A percentile compares a stretch with the other conserved stretches of the same genome.
Conservation (phyloP, 2,329 filamentous ascomycete species). For the Grosmannia serpens region DNA sequence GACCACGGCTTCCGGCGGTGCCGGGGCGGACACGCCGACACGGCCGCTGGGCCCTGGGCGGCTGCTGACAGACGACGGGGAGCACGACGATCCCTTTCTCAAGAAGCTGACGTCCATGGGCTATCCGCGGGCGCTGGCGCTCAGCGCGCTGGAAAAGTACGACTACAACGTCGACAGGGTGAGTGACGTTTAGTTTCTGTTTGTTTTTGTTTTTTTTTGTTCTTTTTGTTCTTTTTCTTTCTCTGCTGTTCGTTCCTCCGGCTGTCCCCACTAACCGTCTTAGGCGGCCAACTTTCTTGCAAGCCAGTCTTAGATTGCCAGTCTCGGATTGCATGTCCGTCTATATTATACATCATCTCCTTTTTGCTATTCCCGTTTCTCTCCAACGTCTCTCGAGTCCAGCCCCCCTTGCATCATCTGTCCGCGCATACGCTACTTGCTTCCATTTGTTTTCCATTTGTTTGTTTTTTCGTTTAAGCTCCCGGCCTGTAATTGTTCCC, state of each 20-base stretch:
- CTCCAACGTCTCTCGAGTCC: neutral
- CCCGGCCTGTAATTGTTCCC: no score
- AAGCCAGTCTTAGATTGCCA: constrained; percentile 25
- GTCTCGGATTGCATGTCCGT: neutral
- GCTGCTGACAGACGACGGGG: constrained; percentile 60
- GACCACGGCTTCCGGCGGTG: constrained; percentile 12
- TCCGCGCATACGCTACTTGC: neutral
- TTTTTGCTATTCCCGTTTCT: neutral
- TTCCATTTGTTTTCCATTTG: neutral
- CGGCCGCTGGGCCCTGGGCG: constrained; percentile 36
- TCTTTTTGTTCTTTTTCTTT: neutral
- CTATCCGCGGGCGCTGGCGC: constrained; percentile 60
- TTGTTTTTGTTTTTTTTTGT: neutral
- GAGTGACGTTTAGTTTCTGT: constrained; percentile 22
- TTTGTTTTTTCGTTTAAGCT: neutral
- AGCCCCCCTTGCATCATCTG: neutral
- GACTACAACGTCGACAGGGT: constrained; percentile 96
- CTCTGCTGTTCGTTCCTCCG: neutral
- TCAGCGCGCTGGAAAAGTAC: constrained; percentile 80
- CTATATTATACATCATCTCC: neutral
- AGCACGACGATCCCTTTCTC: constrained; percentile 83
- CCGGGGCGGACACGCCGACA: constrained; percentile 11
- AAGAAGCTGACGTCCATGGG: constrained; percentile 88
- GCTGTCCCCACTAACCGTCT: neutral
- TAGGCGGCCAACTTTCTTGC: constrained; percentile 46